Base-by-base conservation (phyloP, 306 rosid species). In the Canavalia gladiata region DNA sequence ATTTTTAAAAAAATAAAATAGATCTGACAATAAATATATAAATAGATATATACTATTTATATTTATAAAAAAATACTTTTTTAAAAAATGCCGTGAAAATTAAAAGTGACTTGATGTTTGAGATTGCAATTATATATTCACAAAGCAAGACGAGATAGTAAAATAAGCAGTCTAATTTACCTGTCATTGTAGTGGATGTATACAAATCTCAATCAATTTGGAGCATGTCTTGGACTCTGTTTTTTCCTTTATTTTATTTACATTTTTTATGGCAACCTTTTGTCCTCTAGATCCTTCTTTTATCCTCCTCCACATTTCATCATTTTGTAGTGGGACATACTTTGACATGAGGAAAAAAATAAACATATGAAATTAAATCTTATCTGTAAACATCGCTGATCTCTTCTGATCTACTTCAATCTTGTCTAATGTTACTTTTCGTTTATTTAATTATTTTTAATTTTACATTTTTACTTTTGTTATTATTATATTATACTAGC, bases 231-330 rank as follows among this genome's bases (percentile, higher is more conserved):
- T 9, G 8, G 7, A 3, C 59, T 49, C 46, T 62, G n/a, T 45
- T 42, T 67, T 77, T 65, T 31, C 5, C 8, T 39, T 11, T 41
- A 18, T 28, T 78, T 67, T 41, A 31, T 46, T 60, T 42, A 11
- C 28, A 30, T 67, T 31, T 66, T 49, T n/a, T 30, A 47, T 78
- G 60, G 9, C 5, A 43, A 55, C 68, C 43, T 68, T 56, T 55
- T 31, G n/a, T 35, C 18, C 49, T 47, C 49, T 31, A 4, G 66
- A 67, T 78, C 57, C 56, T 67, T 41, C 75, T 46, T 78, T 67
- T 12, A 28, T 78, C 39, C 7, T 78, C 39, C 7, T 10, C 8
- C 58, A 56, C 7, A 3, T 69, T 63, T 67, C 7, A 68, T 78
- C 1, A 69, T 68, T 55, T 78, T 68, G 9, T 5, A 3, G 63